A percentile compares a stretch with the other conserved stretches of the same genome.
These are phyloP conservation scores for Lathyrus aphaca DNA, from an alignment of 306 rosid genomes.

Conservation along the genomic window DNA sequence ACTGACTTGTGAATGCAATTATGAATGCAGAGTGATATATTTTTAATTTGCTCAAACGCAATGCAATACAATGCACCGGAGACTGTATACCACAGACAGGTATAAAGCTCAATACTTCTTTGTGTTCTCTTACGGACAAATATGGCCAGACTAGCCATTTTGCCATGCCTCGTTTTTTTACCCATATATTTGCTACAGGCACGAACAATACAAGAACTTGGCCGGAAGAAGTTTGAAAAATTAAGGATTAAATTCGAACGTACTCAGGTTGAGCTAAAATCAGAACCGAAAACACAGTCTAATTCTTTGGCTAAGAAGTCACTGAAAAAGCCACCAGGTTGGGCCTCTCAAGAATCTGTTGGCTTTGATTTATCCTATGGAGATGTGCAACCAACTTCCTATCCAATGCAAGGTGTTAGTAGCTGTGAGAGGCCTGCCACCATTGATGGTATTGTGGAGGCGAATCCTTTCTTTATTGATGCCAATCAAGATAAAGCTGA, in stretches of 20 bases:
- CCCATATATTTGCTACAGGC: constrained; percentile 61
- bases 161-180: constrained; percentile 27
- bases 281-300: constrained; percentile 63
- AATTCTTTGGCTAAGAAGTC: constrained; percentile 69
- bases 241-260: constrained; percentile 57
- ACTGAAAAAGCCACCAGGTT: constrained; percentile 65
- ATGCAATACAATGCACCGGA: constrained; percentile 92
- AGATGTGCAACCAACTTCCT: constrained; percentile 61
- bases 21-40: constrained; percentile 80
- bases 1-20: constrained; percentile 42
- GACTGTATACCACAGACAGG: constrained; percentile 95
- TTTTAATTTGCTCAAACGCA: constrained; percentile 87
- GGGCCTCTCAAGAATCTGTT: constrained; percentile 71
- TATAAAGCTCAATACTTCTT: constrained; percentile 36
- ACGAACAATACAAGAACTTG: constrained; percentile 91
- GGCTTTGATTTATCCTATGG: constrained; percentile 87
- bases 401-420: constrained; percentile 58
- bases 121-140: constrained; percentile 3
- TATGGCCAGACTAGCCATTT: constrained; percentile 1
- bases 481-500: constrained; percentile 74
- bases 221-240: constrained; percentile 79
- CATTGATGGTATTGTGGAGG: constrained; percentile 66
- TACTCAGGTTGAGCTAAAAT: constrained; percentile 68
- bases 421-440: constrained; percentile 65
- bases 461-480: constrained; percentile 64